Evolutionary conservation across 805 yeast genomes (phyloP).

Genomic region (Cyberlindnera xylosilytica): DNA sequence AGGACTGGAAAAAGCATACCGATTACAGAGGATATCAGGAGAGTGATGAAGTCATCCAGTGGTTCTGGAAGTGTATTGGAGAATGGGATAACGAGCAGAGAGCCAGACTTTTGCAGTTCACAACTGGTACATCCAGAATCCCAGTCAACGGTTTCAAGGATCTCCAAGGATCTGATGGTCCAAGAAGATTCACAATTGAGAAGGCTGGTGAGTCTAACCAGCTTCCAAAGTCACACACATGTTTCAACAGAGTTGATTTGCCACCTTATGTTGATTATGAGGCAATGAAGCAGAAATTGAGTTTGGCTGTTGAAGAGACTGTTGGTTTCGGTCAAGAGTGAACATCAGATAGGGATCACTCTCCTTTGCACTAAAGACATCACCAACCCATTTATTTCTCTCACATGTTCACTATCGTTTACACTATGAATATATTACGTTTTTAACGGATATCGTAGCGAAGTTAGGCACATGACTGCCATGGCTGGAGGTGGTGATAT

Average conservation of each 20-base stretch:
- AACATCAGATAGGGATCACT: neutral
- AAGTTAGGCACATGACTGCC: too few species aligned
- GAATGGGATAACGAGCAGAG: conserved; percentile 97
- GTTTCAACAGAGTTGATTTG: conserved; percentile 97
- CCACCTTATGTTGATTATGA: conserved; percentile 91
- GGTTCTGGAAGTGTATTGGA: conserved; percentile 96
- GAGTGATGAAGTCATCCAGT: conserved; percentile 91
- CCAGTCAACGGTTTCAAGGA: conserved; percentile 99
- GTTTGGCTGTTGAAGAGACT: conserved; percentile 97
- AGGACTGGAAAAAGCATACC: conserved; percentile 98
- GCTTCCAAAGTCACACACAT: conserved; percentile 95
- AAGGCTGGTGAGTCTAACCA: conserved; percentile 94
- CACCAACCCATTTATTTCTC: too few species aligned
- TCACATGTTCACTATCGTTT: too few species aligned
- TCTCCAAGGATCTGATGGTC: conserved; percentile 98
- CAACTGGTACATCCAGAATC: conserved; percentile 98
- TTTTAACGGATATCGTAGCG: too few species aligned
- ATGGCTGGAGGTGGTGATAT: too few species aligned
- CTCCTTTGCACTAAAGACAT: too few species aligned
- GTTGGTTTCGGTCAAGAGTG: conserved; percentile 98
- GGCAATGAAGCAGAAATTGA: conserved; percentile 80
- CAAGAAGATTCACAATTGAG: conserved; percentile 97
- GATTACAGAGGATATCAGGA: conserved; percentile 98
- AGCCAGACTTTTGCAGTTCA: conserved; percentile 92
- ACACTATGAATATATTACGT: too few species aligned